These are phyloP conservation scores for Cyberlindnera euphorbiiphila DNA, from an alignment of 805 yeast genomes.

Conservation along the genomic window DNA sequence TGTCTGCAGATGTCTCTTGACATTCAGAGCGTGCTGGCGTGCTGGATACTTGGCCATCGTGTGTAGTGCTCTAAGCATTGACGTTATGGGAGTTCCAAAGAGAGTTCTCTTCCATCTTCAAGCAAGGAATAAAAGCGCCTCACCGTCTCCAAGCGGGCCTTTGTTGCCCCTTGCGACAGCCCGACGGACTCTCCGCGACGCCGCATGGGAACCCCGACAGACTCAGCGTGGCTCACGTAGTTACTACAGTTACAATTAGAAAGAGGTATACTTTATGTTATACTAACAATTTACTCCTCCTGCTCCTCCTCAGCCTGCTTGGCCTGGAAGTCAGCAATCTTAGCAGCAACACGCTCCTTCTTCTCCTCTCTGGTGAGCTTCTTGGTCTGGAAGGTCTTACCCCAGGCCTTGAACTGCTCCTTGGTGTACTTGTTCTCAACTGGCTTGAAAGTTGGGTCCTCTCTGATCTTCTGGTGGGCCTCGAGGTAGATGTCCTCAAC, in stretches of 20 bases:
- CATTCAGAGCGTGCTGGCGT: slow-evolving; percentile 63
- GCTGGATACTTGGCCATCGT: slow-evolving; percentile 68
- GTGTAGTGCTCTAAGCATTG: slow-evolving; percentile 9
- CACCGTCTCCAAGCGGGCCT: too few relatives aligned
- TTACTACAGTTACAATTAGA: too few relatives aligned
- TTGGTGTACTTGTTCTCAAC: slow-evolving; percentile 91
- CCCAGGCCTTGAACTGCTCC: slow-evolving; percentile 96
- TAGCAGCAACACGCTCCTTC: slow-evolving; percentile 81
- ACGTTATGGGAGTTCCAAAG: too few relatives aligned
- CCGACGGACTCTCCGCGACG: too few relatives aligned
- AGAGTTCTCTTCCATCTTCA: too few relatives aligned
- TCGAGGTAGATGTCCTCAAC: slow-evolving; percentile 91
- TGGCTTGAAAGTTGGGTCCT: slow-evolving; percentile 86
- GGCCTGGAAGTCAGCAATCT: slow-evolving; percentile 85
- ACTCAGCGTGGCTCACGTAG: too few relatives aligned
- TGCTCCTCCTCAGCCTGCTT: slow-evolving; percentile 11
- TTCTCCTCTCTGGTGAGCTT: slow-evolving; percentile 93
- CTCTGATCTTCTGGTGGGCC: slow-evolving; percentile 97
- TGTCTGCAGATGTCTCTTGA: slow-evolving; percentile 36
- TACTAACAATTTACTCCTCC: slow-evolving; percentile 26
- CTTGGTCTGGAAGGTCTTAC: slow-evolving; percentile 84
- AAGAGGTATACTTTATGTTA: too few relatives aligned
- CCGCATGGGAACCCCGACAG: too few relatives aligned
- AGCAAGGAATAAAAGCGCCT: too few relatives aligned
- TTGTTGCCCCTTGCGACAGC: too few relatives aligned